phyloP scores from a whole-genome alignment of 805 yeast genomes.

The Grigorovia transvaalensis region DNA sequence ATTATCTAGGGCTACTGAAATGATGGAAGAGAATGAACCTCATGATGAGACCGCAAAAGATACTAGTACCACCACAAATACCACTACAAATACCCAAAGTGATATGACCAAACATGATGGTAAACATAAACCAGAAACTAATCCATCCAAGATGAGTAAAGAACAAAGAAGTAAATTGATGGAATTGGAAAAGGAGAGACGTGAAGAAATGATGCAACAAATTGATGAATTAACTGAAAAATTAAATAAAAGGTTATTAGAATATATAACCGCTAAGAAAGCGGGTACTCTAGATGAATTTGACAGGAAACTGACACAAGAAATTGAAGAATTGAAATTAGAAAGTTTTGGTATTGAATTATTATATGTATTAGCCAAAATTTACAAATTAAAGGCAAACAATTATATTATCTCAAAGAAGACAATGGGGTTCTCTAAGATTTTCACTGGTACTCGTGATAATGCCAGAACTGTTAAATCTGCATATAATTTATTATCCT shows the following conservation, averaged over 20 bases:
- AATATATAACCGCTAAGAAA: constrained; percentile 36
- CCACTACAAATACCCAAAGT: constrained; percentile 5
- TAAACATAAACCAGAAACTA: constrained; percentile 14
- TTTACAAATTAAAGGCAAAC: constrained; percentile 65
- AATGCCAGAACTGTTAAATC: constrained; percentile 77
- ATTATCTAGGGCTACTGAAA: constrained; percentile 45
- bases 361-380: constrained; percentile 69
- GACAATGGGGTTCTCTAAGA: constrained; percentile 78
- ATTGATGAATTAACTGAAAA: constrained; percentile 41
- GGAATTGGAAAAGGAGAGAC: constrained; percentile 44
- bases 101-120: constrained; percentile 30
- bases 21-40: constrained; percentile 27
- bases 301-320: constrained; percentile 41
- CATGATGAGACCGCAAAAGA: constrained; percentile 8
- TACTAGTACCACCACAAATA: constrained; percentile 8
- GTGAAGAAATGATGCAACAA: constrained; percentile 39
- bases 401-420: constrained; percentile 65
- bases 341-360: constrained; percentile 93
- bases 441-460: constrained; percentile 71
- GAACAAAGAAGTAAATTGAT: constrained; percentile 41
- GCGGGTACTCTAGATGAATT: constrained; percentile 41
- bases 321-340: constrained; percentile 74
- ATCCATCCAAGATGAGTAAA: constrained; percentile 21
- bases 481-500: constrained; percentile 69
- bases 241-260: constrained; percentile 38